Evolutionary conservation across 2,329 filamentous ascomycete species (phyloP).

Genomic region (Claviceps sp.): DNA sequence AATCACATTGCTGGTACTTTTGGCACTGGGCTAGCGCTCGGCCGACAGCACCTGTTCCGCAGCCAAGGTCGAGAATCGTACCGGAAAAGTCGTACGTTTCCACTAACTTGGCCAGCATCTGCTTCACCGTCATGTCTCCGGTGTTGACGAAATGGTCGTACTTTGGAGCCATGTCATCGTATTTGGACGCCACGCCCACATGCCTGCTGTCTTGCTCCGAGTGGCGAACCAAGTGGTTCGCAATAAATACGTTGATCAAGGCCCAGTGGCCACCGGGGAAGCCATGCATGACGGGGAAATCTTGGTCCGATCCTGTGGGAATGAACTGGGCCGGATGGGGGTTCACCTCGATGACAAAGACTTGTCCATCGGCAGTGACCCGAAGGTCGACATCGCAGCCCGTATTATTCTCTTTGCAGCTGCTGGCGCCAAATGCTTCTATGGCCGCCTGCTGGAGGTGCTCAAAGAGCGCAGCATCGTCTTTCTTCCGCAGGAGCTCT

Average conservation of each 20-base stretch:
- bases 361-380: not conserved
- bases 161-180: not conserved
- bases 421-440: not conserved
- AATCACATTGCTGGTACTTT: not conserved
- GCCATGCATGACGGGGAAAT: not conserved
- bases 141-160: not conserved
- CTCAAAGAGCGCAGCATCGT: not conserved
- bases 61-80: not conserved
- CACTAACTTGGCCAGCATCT: not conserved
- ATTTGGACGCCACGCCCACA: not conserved
- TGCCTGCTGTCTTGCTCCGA: not conserved
- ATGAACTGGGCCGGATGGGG: not conserved
- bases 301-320: not conserved
- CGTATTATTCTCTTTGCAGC: not conserved
- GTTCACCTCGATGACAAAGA: conserved; percentile 1
- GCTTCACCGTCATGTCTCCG: not conserved
- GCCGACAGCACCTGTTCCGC: not conserved
- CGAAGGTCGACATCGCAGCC: conserved; percentile 1
- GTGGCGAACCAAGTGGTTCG: not conserved
- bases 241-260: not conserved
- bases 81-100: not conserved
- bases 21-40: not conserved
- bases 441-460: not conserved
- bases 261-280: not conserved
- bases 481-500: not conserved